Base-by-base conservation (phyloP, 2,329 filamentous ascomycete genomes). In the Cordyceps cateniannulata region DNA sequence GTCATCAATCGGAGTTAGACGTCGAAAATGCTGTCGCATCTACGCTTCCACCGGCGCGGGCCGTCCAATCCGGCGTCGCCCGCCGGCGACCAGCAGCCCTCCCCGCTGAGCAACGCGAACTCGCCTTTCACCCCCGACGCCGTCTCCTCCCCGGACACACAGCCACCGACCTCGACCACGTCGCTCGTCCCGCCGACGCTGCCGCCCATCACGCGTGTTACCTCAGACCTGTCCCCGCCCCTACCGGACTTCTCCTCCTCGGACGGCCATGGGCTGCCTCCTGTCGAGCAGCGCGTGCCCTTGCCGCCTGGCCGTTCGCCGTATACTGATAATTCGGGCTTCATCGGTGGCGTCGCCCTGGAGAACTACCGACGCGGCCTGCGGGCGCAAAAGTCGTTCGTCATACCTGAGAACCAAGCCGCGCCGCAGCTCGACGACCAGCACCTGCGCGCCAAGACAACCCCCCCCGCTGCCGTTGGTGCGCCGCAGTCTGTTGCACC, bases 31-130 rank as follows among this genome's bases (percentile, higher is more conserved):
- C 74, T 82, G 58, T 81, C 79, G 65, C 78, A 81, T 71, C 76
- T 85, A 52, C 81, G 82, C 67, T 84, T 85, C 72, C 82, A 85
- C 67, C 80, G 82, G 66, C 80, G 82, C 67, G 81, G 76, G 52
- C 77, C 78, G 65, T 84, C 82, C 60, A 82, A 79, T 72, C 82
- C 82, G 63, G 75, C 78, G 25, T 84, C 82, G 38, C 81, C 83
- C 5, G 69, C 76, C 27, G 75, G 77, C 58, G 81, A 84, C 61
- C 69, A 75, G 44, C 79, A 77, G 65, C 73, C 64, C 66, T 78
- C 72, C 62, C 69, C 72, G 63, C 61, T 69, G 53, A 67, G 64
- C 65, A 74, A 72, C 48, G 74, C 78, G 47, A 72, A 76, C 62
- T 73, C 77, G 55, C 73, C 76, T 32, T 71, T 74, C 44, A 68